These are phyloP conservation scores for Chrysanthemum lavandulifolium DNA, from an alignment of 129 eudicot species.

Conservation along the genomic window DNA sequence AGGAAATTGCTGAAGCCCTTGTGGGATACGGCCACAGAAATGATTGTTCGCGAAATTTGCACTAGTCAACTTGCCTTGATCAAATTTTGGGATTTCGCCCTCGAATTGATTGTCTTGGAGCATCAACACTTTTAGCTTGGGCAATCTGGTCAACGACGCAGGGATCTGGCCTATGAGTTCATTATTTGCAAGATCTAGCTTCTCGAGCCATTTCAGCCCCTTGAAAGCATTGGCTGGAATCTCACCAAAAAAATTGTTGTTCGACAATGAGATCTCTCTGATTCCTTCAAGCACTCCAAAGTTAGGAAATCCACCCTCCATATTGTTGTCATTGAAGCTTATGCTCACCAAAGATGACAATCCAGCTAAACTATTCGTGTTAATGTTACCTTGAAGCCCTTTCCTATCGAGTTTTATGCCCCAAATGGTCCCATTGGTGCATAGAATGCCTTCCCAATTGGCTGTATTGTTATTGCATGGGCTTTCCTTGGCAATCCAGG, in stretches of 20 bases:
- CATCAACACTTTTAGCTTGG: slow-evolving; percentile 49
- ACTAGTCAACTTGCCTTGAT: slow-evolving; percentile 16
- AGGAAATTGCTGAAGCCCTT: slow-evolving; percentile 33
- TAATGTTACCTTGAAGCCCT: slow-evolving; percentile 55
- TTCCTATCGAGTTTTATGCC: slow-evolving; percentile 66
- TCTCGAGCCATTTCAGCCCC: slow-evolving; percentile 52
- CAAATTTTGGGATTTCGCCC: slow-evolving; percentile 57
- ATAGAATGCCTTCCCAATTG: slow-evolving; percentile 67
- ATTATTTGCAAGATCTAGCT: slow-evolving; percentile 55
- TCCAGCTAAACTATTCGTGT: slow-evolving; percentile 37
- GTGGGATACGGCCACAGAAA: slow-evolving; percentile 63
- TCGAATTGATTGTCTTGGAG: slow-evolving; percentile 57
- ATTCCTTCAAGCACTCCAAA: slow-evolving; percentile 33
- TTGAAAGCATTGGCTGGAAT: slow-evolving; percentile 43
- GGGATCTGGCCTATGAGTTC: slow-evolving; percentile 56
- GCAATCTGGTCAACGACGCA: slow-evolving; percentile 40
- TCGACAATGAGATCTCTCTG: slow-evolving; percentile 43
- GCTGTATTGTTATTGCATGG: slow-evolving; percentile 48
- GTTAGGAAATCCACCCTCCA: slow-evolving; percentile 58
- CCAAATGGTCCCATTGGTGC: slow-evolving; percentile 44
- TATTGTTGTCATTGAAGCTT: slow-evolving; percentile 50
- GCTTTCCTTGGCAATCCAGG: slow-evolving; percentile 36
- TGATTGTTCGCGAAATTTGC: slow-evolving; percentile 58
- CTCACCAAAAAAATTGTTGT: slow-evolving; percentile 55
- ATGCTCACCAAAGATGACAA: slow-evolving; percentile 47